These are phyloP conservation scores for Chloromonas sp. DNA, from an alignment of 163 green algal species.

Conservation along the genomic window DNA sequence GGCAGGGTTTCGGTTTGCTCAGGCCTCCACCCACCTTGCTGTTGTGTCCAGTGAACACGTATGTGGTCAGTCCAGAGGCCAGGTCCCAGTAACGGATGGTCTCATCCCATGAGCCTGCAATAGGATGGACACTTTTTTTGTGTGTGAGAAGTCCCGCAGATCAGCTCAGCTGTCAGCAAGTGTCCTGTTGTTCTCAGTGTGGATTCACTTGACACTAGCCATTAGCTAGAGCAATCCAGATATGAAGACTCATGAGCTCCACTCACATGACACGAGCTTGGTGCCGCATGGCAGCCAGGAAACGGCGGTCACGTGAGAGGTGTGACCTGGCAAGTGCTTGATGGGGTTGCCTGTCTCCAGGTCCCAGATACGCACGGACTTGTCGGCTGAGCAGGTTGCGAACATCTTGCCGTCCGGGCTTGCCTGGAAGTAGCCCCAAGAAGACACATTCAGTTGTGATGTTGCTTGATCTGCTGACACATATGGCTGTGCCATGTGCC, in stretches of 20 bases:
- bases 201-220: too few relatives aligned
- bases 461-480: too few relatives aligned
- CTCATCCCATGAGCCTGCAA: constrained; percentile 31
- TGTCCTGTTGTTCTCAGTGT: too few relatives aligned
- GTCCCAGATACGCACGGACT: constrained; percentile 34
- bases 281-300: constrained; percentile 27
- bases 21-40: constrained; percentile 24
- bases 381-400: constrained; percentile 17
- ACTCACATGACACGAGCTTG: constrained; percentile 9
- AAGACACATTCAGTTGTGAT: not conserved
- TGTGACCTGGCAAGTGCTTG: constrained; percentile 36
- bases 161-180: not conserved
- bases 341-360: constrained; percentile 20
- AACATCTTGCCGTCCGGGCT: constrained; percentile 12
- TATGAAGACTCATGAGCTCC: not conserved
- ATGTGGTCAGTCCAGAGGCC: constrained; percentile 17
- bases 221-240: too few relatives aligned
- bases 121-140: too few relatives aligned
- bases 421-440: not conserved
- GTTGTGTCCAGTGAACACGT: constrained; percentile 41
- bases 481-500: too few relatives aligned
- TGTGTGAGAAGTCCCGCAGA: too few relatives aligned
- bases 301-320: constrained; percentile 31
- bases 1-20: not conserved
- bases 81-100: constrained; percentile 41